phyloP scores from a whole-genome alignment of 2,329 filamentous ascomycete species.

The Pyrenophora graminea region DNA sequence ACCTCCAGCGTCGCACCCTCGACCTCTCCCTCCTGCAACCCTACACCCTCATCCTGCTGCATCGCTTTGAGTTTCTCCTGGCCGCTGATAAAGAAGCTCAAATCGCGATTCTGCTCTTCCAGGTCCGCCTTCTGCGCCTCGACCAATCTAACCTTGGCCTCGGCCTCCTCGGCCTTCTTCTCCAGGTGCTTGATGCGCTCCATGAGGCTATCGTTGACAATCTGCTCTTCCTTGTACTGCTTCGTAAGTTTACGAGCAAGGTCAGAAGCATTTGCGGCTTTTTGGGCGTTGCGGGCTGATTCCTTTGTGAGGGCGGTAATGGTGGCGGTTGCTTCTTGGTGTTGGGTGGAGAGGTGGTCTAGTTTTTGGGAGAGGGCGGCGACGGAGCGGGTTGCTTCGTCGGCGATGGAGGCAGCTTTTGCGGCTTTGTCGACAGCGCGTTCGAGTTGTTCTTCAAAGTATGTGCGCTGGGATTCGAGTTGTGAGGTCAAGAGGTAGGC shows the following conservation, averaged over 20 bases:
- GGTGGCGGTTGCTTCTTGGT: constrained; percentile 57
- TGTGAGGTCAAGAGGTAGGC: constrained; percentile 91
- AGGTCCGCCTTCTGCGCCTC: constrained; percentile 68
- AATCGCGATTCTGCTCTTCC: constrained; percentile 82
- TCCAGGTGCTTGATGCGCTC: constrained; percentile 74
- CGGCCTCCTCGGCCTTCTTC: constrained; percentile 61
- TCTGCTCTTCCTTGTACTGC: constrained; percentile 83
- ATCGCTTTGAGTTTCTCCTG: constrained; percentile 78
- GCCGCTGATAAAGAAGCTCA: constrained; percentile 85
- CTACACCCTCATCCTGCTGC: constrained; percentile 71
- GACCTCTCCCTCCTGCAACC: constrained; percentile 66
- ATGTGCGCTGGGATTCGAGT: constrained; percentile 86
- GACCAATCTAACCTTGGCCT: constrained; percentile 49
- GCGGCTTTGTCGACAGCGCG: constrained; percentile 89
- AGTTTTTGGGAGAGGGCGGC: constrained; percentile 58
- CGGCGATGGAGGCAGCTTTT: constrained; percentile 69
- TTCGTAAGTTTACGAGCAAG: constrained; percentile 76
- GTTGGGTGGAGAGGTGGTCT: constrained; percentile 57
- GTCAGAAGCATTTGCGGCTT: constrained; percentile 72
- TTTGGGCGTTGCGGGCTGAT: constrained; percentile 57
- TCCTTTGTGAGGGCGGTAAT: constrained; percentile 74
- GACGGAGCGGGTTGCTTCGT: constrained; percentile 60
- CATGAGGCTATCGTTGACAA: constrained; percentile 79
- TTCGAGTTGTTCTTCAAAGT: constrained; percentile 90
- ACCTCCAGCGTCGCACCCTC: constrained; percentile 44